These are phyloP conservation scores for Solanum hybrid DNA, from an alignment of 305 asterid species.

Conservation along the genomic window DNA sequence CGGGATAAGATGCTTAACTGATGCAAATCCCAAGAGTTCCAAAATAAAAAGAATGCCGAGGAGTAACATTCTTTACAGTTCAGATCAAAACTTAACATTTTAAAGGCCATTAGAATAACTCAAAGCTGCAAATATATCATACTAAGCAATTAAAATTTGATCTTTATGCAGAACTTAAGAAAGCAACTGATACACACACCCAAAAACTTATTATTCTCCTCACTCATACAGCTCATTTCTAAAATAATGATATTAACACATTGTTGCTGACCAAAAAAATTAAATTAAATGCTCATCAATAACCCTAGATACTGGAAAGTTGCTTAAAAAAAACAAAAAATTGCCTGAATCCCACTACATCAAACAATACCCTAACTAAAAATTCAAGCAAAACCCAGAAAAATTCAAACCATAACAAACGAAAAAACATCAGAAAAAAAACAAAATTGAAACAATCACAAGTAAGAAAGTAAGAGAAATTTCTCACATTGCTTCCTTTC, in stretches of 20 bases:
- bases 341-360: background rate
- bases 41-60: background rate
- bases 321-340: background rate
- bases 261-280: background rate
- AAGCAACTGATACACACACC: background rate
- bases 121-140: background rate
- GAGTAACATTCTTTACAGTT: background rate
- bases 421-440: conserved; percentile 11
- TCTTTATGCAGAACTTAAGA: background rate
- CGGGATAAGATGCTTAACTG: background rate
- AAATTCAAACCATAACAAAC: background rate
- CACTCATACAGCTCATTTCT: background rate
- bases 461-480: conserved; percentile 9
- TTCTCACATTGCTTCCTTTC: conserved; percentile 94
- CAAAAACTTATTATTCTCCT: background rate
- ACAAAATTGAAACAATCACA: conserved; percentile 5
- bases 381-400: conserved; percentile 1
- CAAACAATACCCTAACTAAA: conserved; percentile 6
- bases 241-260: background rate
- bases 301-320: background rate
- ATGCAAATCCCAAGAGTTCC: background rate
- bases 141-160: background rate
- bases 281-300: background rate
- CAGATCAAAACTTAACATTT: conserved; percentile 1
- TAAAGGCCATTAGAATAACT: background rate